phyloP scores from a whole-genome alignment of 805 yeast species.

The Yarrowia sp. region DNA sequence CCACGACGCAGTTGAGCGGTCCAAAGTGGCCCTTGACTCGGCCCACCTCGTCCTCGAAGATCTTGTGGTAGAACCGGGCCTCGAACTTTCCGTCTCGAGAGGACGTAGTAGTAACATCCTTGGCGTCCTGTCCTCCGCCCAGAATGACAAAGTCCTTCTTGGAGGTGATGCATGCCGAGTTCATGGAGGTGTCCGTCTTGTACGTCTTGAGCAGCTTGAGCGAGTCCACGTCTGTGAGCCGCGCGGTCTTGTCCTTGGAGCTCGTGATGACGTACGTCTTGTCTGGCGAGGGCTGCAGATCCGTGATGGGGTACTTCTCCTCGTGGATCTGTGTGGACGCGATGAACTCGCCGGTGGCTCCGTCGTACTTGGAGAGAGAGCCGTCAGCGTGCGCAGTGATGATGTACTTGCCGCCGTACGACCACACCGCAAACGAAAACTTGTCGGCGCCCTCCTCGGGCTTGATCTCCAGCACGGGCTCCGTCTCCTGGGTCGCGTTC shows the following conservation, averaged over 20 bases:
- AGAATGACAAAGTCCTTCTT: conserved; percentile 85
- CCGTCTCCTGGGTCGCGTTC: conserved; percentile 45
- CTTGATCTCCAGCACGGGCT: conserved; percentile 59
- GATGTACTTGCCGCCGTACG: conserved; percentile 68
- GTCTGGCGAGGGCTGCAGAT: conserved; percentile 86
- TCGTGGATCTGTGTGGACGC: conserved; percentile 67
- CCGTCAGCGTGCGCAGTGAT: conserved; percentile 91
- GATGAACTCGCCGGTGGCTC: conserved; percentile 67
- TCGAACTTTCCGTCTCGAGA: conserved; percentile 94
- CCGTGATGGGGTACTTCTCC: conserved; percentile 57
- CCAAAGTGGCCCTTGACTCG: conserved; percentile 99
- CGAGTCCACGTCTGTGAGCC: conserved; percentile 72
- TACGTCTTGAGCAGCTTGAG: conserved; percentile 65
- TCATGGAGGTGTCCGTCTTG: conserved; percentile 88
- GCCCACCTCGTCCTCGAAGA: conserved; percentile 93
- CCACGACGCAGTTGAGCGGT: conserved; percentile 90
- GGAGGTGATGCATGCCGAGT: conserved; percentile 93
- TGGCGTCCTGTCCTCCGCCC: conserved; percentile 99
- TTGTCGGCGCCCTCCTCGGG: conserved; percentile 49
- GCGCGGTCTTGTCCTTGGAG: conserved; percentile 86
- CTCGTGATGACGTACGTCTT: conserved; percentile 86
- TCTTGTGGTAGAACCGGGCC: conserved; percentile 92
- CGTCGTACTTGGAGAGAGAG: conserved; percentile 72
- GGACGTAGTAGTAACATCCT: conserved; percentile 96
- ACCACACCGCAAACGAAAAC: conserved; percentile 73